These are phyloP conservation scores for Kluyveromyces lactis DNA, from an alignment of 805 yeast genomes.

Conservation along the genomic window DNA sequence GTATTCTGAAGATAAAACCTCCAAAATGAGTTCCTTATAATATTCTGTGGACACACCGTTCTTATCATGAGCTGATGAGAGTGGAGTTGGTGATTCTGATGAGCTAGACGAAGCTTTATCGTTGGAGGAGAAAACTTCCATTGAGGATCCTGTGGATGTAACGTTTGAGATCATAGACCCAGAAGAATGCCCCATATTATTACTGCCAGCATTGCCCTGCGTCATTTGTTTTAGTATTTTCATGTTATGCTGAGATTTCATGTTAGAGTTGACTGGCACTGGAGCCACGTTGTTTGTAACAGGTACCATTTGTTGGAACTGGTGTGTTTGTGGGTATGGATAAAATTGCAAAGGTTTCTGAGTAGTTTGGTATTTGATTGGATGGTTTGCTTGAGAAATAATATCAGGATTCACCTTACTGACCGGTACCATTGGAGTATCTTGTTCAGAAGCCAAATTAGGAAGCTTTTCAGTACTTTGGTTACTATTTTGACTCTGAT, in stretches of 20 bases:
- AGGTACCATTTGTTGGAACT: slow-evolving; percentile 10
- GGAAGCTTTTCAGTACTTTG: slow-evolving; percentile 5
- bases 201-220: background rate
- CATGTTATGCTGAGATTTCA: slow-evolving; percentile 20
- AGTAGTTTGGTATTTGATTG: slow-evolving; percentile 14
- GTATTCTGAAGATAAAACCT: slow-evolving; percentile 26
- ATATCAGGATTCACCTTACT: background rate
- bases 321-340: slow-evolving; percentile 20
- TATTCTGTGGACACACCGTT: slow-evolving; percentile 14
- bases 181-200: background rate
- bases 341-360: slow-evolving; percentile 29
- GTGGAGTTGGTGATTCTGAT: slow-evolving; percentile 16
- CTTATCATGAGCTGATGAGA: slow-evolving; percentile 10
- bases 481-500: slow-evolving; percentile 4
- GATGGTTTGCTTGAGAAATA: background rate
- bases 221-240: slow-evolving; percentile 14
- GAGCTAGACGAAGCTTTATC: slow-evolving; percentile 21
- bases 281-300: slow-evolving; percentile 3
- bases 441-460: slow-evolving; percentile 2
- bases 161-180: slow-evolving; percentile 10
- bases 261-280: slow-evolving; percentile 29
- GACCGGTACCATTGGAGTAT: slow-evolving; percentile 1
- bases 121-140: slow-evolving; percentile 18
- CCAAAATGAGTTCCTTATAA: slow-evolving; percentile 25
- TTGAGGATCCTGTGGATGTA: slow-evolving; percentile 15